Conservation (phyloP, 208 protist species). For the Leishmania lainsoni region DNA sequence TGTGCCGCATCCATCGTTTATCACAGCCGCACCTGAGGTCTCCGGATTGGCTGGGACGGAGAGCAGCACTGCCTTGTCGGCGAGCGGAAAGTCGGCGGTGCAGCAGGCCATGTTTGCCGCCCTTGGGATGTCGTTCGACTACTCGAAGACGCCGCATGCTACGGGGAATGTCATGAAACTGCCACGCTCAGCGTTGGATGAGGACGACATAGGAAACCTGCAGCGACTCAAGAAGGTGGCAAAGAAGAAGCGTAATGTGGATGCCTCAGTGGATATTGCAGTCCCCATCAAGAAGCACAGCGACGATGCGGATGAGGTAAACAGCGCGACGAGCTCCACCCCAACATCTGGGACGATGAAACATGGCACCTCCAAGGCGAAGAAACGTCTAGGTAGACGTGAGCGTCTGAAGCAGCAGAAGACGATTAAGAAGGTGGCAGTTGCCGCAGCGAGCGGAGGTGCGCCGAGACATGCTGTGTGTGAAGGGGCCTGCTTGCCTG, state of each 20-base stretch:
- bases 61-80: neutral
- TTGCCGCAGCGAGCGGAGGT: neutral
- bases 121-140: slow-evolving; percentile 57
- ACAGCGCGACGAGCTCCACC: no score
- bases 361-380: slow-evolving; percentile 9
- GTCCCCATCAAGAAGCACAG: neutral
- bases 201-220: slow-evolving; percentile 42
- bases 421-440: slow-evolving; percentile 5
- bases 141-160: slow-evolving; percentile 29
- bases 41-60: neutral
- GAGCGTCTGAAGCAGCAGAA: slow-evolving; percentile 29
- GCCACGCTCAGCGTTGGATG: slow-evolving; percentile 34
- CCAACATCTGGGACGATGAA: neutral
- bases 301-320: neutral
- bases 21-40: neutral
- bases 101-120: slow-evolving; percentile 41
- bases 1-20: no score
- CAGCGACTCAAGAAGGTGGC: slow-evolving; percentile 36
- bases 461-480: neutral
- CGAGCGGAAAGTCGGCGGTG: neutral
- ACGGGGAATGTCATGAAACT: slow-evolving; percentile 27
- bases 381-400: slow-evolving; percentile 34
- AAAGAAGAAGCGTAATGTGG: slow-evolving; percentile 41
- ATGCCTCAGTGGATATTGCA: neutral
- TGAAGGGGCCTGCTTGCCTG: neutral